Evolutionary conservation across 331 rosid species (phyloP).

Genomic region (Cydonia oblonga): DNA sequence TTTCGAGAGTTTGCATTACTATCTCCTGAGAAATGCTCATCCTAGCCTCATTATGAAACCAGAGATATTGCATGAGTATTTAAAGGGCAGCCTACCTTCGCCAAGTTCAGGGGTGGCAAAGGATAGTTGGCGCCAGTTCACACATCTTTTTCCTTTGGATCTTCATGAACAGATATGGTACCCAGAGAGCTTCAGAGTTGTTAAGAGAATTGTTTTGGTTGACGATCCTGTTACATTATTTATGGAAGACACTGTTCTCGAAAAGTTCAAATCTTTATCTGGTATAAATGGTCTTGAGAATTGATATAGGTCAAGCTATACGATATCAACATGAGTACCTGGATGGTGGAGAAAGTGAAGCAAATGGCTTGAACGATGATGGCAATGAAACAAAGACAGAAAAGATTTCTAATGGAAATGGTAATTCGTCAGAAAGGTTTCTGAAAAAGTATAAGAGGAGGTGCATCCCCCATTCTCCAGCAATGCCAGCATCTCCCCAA

Average conservation of each 20-base stretch:
- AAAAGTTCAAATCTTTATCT: constrained; percentile 39
- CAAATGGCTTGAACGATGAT: background rate
- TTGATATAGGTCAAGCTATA: constrained; percentile 27
- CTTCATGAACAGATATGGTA: constrained; percentile 64
- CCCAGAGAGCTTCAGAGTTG: constrained; percentile 49
- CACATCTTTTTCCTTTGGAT: constrained; percentile 41
- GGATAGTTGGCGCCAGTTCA: constrained; percentile 36
- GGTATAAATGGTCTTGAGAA: constrained; percentile 17
- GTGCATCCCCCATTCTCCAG: background rate
- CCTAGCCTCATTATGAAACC: constrained; percentile 7
- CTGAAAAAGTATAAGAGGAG: constrained; percentile 30
- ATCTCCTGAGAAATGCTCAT: constrained; percentile 30
- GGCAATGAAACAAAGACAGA: constrained; percentile 1
- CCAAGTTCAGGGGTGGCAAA: constrained; percentile 9
- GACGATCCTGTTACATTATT: constrained; percentile 28
- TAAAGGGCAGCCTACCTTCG: constrained; percentile 33
- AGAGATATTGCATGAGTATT: constrained; percentile 37
- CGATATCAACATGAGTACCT: background rate
- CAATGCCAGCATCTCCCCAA: background rate
- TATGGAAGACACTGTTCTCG: constrained; percentile 29
- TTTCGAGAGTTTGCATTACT: constrained; percentile 52
- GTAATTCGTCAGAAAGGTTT: constrained; percentile 6
- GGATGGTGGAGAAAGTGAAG: background rate
- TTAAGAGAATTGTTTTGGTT: constrained; percentile 46
- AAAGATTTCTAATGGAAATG: constrained; percentile 4